Base-by-base conservation (phyloP, 805 yeast genomes). In the Candida pseudoglaebosa region DNA sequence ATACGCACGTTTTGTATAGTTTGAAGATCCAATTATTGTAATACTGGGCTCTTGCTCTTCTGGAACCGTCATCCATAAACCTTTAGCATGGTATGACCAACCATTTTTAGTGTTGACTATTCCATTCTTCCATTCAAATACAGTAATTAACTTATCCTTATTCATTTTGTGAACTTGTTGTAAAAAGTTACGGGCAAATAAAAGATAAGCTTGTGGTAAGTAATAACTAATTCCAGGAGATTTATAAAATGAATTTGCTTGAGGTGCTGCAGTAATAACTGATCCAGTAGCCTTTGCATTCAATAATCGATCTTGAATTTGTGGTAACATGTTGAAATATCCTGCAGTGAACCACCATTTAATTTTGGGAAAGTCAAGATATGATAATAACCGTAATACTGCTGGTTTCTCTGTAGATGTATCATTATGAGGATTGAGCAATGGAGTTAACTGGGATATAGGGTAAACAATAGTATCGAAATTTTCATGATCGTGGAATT, bases 31-130 rank as follows among this genome's bases (percentile, higher is more conserved):
- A 36, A 93, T 73, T 5, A 90, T 78, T 0, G 96, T 86, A 9
- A 87, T 62, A 14, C 82, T 71, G 1, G 97, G 96, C 9, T 56
- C 53, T 0, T 49, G 45, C 33, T 78, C 83, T 2, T 62, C 70
- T 0, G 88, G 84, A 9, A 69, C 66, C 6, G 77, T 69, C 0
- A 86, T 62, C 98, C 98, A 93, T 4, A 91, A 65, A 1, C 99
- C 99, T 56, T 93, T 93, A 10, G 99, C 98, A 56, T 93, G 99
- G 59, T 93, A 93, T 0, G 97, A 86, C 98, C 99, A 91, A 1
- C 99, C 99, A 20, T 70, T 74, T 0, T 80, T 75, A 5, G 84
- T 75, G 54, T 88, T 87, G 3, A 88, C 95, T 2, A 79, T 67
- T 1, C 99, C 99, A 35, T 76, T 78, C 52, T 77, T 74, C 99